A percentile compares a stretch with the other conserved stretches of the same genome.
These are phyloP conservation scores for Nakataea oryzae DNA, from an alignment of 2,329 filamentous ascomycete species.

Conservation along the genomic window DNA sequence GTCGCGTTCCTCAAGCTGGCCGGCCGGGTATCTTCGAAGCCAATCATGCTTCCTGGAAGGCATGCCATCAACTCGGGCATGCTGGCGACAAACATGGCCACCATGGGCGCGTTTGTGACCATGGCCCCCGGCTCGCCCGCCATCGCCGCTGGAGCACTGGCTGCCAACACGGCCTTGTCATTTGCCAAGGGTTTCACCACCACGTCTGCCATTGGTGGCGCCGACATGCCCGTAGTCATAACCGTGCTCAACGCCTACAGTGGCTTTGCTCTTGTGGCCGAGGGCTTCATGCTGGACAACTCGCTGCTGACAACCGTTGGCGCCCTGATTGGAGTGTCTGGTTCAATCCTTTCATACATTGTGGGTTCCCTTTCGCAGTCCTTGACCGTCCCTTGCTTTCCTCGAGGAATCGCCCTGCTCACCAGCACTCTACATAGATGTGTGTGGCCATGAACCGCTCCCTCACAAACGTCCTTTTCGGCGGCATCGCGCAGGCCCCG, in stretches of 20 bases:
- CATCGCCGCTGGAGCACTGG: conserved; percentile 68
- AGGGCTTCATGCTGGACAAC: conserved; percentile 88
- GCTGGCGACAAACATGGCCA: conserved; percentile 66
- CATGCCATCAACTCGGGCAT: conserved; percentile 68
- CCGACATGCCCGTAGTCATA: conserved; percentile 88
- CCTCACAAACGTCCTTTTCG: conserved; percentile 81
- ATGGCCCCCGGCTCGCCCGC: conserved; percentile 71
- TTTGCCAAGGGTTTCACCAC: conserved; percentile 84
- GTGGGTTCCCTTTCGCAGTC: background rate
- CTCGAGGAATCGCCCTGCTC: background rate
- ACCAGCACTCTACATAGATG: conserved; percentile 23
- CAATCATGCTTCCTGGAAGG: conserved; percentile 60
- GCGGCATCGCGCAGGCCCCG: conserved; percentile 59
- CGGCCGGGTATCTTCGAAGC: conserved; percentile 70
- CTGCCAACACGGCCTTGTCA: conserved; percentile 65
- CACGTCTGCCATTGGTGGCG: conserved; percentile 81
- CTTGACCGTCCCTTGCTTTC: background rate
- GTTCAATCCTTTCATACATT: conserved; percentile 81
- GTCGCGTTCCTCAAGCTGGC: conserved; percentile 84
- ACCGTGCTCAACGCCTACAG: conserved; percentile 87
- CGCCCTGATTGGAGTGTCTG: conserved; percentile 77
- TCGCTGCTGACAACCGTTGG: conserved; percentile 76
- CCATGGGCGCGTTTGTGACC: conserved; percentile 74
- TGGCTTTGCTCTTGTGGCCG: conserved; percentile 80
- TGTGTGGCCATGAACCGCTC: conserved; percentile 89